phyloP scores from a whole-genome alignment of 2,329 filamentous ascomycete species.

The Cladophialophora exuberans region DNA sequence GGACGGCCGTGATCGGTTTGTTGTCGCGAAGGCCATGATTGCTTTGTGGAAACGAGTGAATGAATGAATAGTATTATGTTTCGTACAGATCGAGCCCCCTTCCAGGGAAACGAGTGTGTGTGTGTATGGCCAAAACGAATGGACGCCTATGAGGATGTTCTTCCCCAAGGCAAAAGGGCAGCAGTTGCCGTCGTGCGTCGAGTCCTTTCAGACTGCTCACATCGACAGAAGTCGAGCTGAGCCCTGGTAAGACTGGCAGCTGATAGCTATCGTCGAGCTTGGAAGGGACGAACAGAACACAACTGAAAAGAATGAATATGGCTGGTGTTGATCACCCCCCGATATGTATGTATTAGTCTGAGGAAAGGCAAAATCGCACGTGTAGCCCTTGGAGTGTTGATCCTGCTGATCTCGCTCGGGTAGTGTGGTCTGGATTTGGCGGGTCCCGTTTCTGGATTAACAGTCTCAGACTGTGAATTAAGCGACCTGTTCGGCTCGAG shows the following conservation, averaged over 20 bases:
- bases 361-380: constrained; percentile 22
- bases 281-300: not conserved
- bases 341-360: constrained; percentile 11
- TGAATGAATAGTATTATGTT: no score
- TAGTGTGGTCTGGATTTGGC: not conserved
- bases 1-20: constrained; percentile 35
- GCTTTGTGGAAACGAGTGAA: no score
- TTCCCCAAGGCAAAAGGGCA: not conserved
- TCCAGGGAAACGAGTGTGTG: no score
- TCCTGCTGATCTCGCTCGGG: constrained; percentile 28
- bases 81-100: no score
- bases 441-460: constrained; percentile 7
- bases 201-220: not conserved
- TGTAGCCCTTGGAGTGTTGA: constrained; percentile 24
- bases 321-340: constrained; percentile 22
- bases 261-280: not conserved
- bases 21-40: constrained; percentile 2
- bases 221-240: not conserved
- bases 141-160: constrained; percentile 10
- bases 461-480: constrained; percentile 11
- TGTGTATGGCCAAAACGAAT: constrained; percentile 2
- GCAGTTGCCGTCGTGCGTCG: not conserved
- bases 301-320: constrained; percentile 4
- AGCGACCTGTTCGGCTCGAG: not conserved
- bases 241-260: not conserved